Conservation (phyloP, 208 protist genomes). For the Trypanosoma vivax region DNA sequence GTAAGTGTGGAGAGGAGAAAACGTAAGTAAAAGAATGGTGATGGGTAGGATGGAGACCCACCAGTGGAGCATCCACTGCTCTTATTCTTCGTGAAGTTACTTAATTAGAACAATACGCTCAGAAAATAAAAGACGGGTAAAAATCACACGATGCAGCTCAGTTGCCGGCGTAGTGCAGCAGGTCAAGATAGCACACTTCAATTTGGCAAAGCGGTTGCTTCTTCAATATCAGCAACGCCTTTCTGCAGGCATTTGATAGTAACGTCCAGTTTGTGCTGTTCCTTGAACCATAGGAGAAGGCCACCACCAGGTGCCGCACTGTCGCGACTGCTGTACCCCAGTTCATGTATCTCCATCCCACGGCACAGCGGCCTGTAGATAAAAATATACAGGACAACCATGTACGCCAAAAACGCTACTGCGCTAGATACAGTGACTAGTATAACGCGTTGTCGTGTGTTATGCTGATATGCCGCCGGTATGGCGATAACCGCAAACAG, state of each 20-base stretch:
- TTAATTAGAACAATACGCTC: too few species aligned
- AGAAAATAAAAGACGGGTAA: too few species aligned
- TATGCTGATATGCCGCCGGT: conserved; percentile 40
- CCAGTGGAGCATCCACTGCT: too few species aligned
- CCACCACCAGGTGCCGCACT: neutral
- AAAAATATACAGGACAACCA: conserved; percentile 41
- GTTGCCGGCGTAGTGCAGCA: too few species aligned
- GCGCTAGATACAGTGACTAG: conserved; percentile 46
- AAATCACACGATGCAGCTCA: too few species aligned
- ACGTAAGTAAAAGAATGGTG: neutral
- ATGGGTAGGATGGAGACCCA: too few species aligned
- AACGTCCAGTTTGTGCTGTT: conserved; percentile 52
- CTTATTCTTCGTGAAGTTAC: too few species aligned
- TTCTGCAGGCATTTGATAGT: conserved; percentile 24
- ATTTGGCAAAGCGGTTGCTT: conserved; percentile 3
- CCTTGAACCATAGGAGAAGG: conserved; percentile 35
- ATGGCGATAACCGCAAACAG: conserved; percentile 49
- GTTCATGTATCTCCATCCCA: conserved; percentile 26
- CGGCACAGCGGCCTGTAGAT: conserved; percentile 43
- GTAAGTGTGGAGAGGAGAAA: neutral
- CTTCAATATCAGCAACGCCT: conserved; percentile 22
- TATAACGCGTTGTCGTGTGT: conserved; percentile 25
- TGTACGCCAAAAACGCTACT: conserved; percentile 39
- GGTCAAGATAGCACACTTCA: too few species aligned
- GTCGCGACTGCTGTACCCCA: conserved; percentile 19